Base-by-base conservation (phyloP, 805 yeast species). In the Metschnikowia henanensis region DNA sequence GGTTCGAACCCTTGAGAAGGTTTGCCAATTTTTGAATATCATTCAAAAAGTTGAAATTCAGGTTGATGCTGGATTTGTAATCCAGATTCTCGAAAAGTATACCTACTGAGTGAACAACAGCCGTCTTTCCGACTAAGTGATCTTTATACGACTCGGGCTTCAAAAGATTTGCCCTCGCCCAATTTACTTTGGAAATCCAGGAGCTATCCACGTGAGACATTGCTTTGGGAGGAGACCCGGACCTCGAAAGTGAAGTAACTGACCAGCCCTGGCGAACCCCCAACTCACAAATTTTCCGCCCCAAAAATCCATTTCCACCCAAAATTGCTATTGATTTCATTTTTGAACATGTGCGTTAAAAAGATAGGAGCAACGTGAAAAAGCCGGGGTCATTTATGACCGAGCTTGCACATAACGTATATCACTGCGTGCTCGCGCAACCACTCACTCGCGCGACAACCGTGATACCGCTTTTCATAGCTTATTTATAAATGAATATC, bases 291-390 rank as follows among this genome's bases (percentile, higher is more conserved):
- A 91, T 81, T 47, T 68, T 68, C 41, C 63, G 61, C 10, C 96
- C 90, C 46, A 91, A 62, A 58, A 87, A 87, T 7, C 97, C 97
- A 52, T 79, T 81, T 0, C 97, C 97, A 15, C 98, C 98, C 56
- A 90, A 80, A 0, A 90, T 87, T 3, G 87, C 79, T 50, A 63
- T 67, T 44, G 68, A 64, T 57, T 52, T 62, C 54, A 47, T 50
- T n/a, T n/a, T n/a, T n/a, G n/a, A n/a, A n/a, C n/a, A n/a, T n/a
- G n/a, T n/a, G n/a, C n/a, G n/a, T n/a, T n/a, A n/a, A n/a, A n/a
- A n/a, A n/a, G n/a, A n/a, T n/a, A n/a, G n/a, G n/a, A n/a, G n/a
- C n/a, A n/a, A n/a, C n/a, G n/a, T n/a, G n/a, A n/a, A n/a, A n/a
- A n/a, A n/a, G n/a, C n/a, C n/a, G n/a, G n/a, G n/a, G n/a, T n/a